Percentiles rank a stretch among this genome's conserved stretches.
These are phyloP conservation scores for Chloranthus sessilifolius DNA, from an alignment of 164 flowering plant genomes.

Conservation along the genomic window DNA sequence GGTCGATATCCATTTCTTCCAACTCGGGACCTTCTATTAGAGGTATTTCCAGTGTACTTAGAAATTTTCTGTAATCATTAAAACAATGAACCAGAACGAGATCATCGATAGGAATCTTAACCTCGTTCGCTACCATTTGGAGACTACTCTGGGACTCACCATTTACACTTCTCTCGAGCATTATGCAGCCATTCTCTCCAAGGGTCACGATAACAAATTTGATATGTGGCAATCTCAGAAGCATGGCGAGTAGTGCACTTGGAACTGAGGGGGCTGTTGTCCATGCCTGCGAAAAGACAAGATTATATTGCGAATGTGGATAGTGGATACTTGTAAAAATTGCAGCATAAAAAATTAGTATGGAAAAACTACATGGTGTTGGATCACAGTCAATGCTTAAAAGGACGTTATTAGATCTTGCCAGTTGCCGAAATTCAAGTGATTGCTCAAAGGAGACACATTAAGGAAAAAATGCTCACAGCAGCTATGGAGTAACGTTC, in stretches of 20 bases:
- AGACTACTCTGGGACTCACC: slow-evolving; percentile 29
- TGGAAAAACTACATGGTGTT: too few species aligned
- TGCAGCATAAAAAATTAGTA: too few species aligned
- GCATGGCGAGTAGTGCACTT: slow-evolving; percentile 70
- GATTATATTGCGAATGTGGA: too few species aligned
- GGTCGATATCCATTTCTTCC: slow-evolving; percentile 61
- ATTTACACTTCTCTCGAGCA: slow-evolving; percentile 63
- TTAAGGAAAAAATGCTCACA: too few species aligned
- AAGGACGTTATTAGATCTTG: too few species aligned
- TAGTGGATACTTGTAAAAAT: too few species aligned
- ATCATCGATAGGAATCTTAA: neutral
- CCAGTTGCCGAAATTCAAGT: too few species aligned
- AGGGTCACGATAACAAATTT: slow-evolving; percentile 84
- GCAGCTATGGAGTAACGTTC: too few species aligned
- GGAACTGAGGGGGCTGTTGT: slow-evolving; percentile 66
- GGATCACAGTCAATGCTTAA: too few species aligned
- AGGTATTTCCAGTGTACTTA: slow-evolving; percentile 5
- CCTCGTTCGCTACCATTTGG: too few species aligned
- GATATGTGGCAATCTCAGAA: slow-evolving; percentile 54
- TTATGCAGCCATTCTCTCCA: slow-evolving; percentile 83
- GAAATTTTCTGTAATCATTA: slow-evolving; percentile 3
- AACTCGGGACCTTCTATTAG: slow-evolving; percentile 28
- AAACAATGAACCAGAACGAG: neutral
- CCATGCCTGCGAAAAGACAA: slow-evolving; percentile 52
- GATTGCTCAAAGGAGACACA: too few species aligned